Base-by-base conservation (phyloP, 805 yeast species). In the Myxozyma vanderwaltii region DNA sequence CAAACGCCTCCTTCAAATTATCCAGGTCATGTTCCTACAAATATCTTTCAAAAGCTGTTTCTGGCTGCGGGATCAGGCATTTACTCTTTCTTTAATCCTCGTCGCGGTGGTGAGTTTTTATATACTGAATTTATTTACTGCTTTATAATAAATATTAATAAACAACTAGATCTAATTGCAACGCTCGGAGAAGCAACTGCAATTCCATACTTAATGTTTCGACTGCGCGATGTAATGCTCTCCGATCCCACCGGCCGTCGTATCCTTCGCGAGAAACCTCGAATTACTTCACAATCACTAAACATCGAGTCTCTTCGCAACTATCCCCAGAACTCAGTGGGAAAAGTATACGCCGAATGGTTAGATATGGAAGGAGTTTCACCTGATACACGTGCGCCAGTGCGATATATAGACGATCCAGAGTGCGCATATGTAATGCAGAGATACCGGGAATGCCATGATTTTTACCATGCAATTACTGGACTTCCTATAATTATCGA, bases 391-490 rank as follows among this genome's bases (percentile, higher is more conserved):
- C 79, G 99, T 67, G 91, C 86, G 1, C 86, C 90, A 0, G 98
- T 94, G 8, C 83, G 83, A 61, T 94, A 83, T 73, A 89, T 94
- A 44, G 91, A 89, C 63, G 91, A 94, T 70, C 91, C 89, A 45
- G 95, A 90, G 68, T 81, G 89, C 65, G 97, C 97, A 0, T 94
- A 86, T 70, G 86, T 92, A n/a, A 90, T 85, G 77, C 95, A 90
- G 72, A 77, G 99, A 67, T 94, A 92, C 71, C 82, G 99, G 54
- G 98, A 94, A 71, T 91, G 97, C 70, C 99, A 94, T 70, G 99
- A 94, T 70, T 94, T 94, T 69, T 92, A 91, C 71, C 99, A 94
- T 71, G 89, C 98, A 0, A 79, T 94, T 29, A 87, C 95, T 0
- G 92, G 95, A 15, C 78, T 89, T 51, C 98, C 98, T 0, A 88